These are phyloP conservation scores for Starmerella geochares DNA, from an alignment of 805 yeast genomes.

Conservation along the genomic window DNA sequence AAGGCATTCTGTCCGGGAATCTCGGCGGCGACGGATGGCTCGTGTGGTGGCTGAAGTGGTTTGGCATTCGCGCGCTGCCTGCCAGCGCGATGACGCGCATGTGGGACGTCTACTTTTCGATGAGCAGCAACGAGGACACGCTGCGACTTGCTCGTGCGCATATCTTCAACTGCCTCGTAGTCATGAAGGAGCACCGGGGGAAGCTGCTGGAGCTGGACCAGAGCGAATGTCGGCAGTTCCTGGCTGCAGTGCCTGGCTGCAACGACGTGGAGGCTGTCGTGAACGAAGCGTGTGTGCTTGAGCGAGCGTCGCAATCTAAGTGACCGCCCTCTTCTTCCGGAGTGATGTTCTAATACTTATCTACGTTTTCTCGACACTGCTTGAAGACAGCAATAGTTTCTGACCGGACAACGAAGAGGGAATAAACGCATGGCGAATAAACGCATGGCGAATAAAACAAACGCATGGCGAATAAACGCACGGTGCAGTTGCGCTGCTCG, in stretches of 20 bases:
- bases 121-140: constrained; percentile 30
- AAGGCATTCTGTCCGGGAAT: constrained; percentile 52
- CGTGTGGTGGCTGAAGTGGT: constrained; percentile 88
- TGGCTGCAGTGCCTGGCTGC: constrained; percentile 31
- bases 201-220: constrained; percentile 79
- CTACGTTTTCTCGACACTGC: constrained; percentile 20
- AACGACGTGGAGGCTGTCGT: constrained; percentile 22
- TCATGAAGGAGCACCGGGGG: constrained; percentile 68
- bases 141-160: constrained; percentile 33
- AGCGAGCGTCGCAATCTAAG: background rate
- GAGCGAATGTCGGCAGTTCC: constrained; percentile 71
- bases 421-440: no score
- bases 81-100: constrained; percentile 72
- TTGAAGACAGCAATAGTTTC: constrained; percentile 14
- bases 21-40: constrained; percentile 73
- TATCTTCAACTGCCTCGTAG: constrained; percentile 63
- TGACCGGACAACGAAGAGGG: no score
- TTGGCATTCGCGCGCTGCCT: constrained; percentile 78
- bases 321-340: background rate
- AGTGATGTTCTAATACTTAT: constrained; percentile 16
- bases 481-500: no score
- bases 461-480: no score
- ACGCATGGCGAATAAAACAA: no score
- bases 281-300: constrained; percentile 16
- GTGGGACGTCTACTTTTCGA: constrained; percentile 82